Percentiles rank a stretch among this genome's conserved stretches.
These are phyloP conservation scores for Harrya chromipes DNA, from an alignment of 768 basidiomycete species.

Conservation along the genomic window DNA sequence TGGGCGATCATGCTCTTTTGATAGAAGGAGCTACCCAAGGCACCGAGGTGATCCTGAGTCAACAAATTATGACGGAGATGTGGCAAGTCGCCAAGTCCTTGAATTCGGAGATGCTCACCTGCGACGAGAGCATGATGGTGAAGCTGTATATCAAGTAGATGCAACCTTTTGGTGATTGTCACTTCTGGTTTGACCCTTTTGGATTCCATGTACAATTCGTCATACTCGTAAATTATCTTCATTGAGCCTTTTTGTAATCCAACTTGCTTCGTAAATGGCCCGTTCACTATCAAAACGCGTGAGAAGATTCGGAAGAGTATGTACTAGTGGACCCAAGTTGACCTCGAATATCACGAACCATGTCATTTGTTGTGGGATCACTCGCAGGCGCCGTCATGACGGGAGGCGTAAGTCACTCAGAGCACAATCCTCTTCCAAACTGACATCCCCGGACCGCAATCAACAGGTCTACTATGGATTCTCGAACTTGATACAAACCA, in stretches of 20 bases:
- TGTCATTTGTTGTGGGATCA: slow-evolving; percentile 64
- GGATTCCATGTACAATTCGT: slow-evolving; percentile 5
- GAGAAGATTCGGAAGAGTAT: slow-evolving; percentile 6
- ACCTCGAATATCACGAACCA: slow-evolving; percentile 17
- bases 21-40: slow-evolving; percentile 45
- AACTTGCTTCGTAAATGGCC: background rate
- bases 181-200: background rate
- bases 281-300: background rate
- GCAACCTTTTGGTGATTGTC: background rate
- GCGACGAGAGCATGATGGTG: slow-evolving; percentile 23
- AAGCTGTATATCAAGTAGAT: slow-evolving; percentile 23
- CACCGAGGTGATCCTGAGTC: slow-evolving; percentile 42
- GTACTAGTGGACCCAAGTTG: too few species aligned
- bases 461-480: slow-evolving; percentile 67
- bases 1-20: slow-evolving; percentile 49
- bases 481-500: slow-evolving; percentile 58
- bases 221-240: slow-evolving; percentile 8
- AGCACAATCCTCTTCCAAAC: background rate
- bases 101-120: slow-evolving; percentile 6
- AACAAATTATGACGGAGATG: slow-evolving; percentile 29
- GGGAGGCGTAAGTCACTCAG: slow-evolving; percentile 50
- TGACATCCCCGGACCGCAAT: background rate
- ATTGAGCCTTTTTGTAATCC: background rate
- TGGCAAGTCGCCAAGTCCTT: slow-evolving; percentile 26
- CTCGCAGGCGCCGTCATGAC: slow-evolving; percentile 67